Conservation (phyloP, 2,329 filamentous ascomycete species). For the Epichloe baconii region DNA sequence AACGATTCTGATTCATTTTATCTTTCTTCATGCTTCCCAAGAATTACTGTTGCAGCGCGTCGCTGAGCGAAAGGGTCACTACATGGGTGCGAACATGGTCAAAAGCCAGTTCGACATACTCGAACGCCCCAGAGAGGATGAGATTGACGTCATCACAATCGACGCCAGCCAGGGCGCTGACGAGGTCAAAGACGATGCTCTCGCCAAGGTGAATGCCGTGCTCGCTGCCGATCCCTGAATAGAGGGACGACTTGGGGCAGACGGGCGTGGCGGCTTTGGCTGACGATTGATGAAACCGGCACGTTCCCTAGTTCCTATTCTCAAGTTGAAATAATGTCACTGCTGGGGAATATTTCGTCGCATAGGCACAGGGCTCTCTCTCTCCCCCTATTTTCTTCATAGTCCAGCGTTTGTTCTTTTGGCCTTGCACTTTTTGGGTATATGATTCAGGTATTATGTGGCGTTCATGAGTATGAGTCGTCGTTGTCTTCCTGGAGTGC, state of each 20-base stretch:
- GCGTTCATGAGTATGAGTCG: neutral
- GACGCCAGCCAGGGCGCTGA: conserved; percentile 49
- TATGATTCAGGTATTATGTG: neutral
- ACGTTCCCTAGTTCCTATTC: too few relatives aligned
- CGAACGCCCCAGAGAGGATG: conserved; percentile 64
- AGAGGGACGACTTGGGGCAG: neutral
- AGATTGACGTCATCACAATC: conserved; percentile 58
- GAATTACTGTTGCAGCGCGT: conserved; percentile 66
- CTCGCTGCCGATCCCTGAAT: conserved; percentile 22
- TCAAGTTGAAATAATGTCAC: too few relatives aligned
- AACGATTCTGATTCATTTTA: conserved; percentile 72
- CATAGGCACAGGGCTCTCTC: too few relatives aligned
- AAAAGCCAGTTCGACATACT: conserved; percentile 79
- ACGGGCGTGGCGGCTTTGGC: neutral
- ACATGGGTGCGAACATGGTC: conserved; percentile 95
- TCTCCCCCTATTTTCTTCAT: neutral
- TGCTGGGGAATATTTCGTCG: too few relatives aligned
- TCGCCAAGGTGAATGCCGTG: conserved; percentile 42
- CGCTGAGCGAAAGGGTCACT: conserved; percentile 63
- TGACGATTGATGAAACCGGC: too few relatives aligned
- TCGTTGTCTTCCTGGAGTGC: neutral
- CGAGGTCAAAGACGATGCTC: conserved; percentile 47
- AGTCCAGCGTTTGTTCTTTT: neutral
- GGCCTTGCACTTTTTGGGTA: neutral
- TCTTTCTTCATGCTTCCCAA: conserved; percentile 75